Base-by-base conservation (phyloP, 2,329 filamentous ascomycete genomes). In the Pseudogymnoascus sp. region DNA sequence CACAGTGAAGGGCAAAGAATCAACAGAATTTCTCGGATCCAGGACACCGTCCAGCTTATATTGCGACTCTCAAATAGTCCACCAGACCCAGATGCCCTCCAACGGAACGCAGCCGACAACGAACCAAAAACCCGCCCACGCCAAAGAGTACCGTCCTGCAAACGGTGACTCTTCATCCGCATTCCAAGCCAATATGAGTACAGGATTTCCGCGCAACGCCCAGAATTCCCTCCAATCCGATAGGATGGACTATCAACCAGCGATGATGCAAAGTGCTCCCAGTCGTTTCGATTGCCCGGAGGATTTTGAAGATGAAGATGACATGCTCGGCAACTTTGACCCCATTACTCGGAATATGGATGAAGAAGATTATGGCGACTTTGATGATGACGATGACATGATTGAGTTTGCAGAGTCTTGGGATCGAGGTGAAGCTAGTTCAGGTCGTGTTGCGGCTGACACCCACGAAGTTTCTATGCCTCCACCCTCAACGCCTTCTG, bases 331-430 rank as follows among this genome's bases (percentile, higher is more conserved):
- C 8, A 51, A 26, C 37, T 23, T 42, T 29, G 62, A 42, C 23
- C 37, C 12, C 21, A 29, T 64, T 36, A 61, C 67, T n/a, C 64
- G 45, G 60, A 67, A 21, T 62, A 65, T 63, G 2, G 23, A 63
- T 3, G 64, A 65, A 1, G 69, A 70, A 42, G 66, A 69, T 40
- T 69, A 68, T 61, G 69, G 67, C n/a, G 65, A 65, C 40, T 67
- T 69, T 16, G 74, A 75, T 57, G 74, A 75, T 29, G 69, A 72
- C 39, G 68, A 71, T 64, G 71, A 71, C 14, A 74, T 80, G 66
- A 70, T 79, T 23, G 73, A 80, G 62, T 69, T 77, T 45, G 75
- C 78, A 8, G 74, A 76, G 42, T 74, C 78, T 61, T 70, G 78
- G 42, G 78, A 80, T 62, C 75, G 75, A 34, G 67, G 71, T 57